These are phyloP conservation scores for Parasitella parasitica DNA, from an alignment of 371 early-diverging fungal genomes.

Conservation along the genomic window DNA sequence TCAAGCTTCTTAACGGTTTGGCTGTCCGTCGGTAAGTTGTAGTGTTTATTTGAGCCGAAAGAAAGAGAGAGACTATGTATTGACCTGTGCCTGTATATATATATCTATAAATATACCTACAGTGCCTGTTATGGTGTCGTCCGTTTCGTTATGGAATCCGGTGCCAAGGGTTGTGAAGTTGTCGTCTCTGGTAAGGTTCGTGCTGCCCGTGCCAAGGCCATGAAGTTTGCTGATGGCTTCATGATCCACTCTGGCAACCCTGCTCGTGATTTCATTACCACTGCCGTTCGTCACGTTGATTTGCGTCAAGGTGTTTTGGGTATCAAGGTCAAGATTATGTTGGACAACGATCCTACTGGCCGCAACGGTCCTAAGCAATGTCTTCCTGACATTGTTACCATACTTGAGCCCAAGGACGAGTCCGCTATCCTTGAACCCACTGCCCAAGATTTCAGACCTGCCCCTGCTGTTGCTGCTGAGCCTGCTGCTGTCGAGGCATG, in stretches of 20 bases:
- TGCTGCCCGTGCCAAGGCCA: constrained; percentile 99
- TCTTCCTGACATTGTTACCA: constrained; percentile 97
- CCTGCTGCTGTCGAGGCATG: constrained; percentile 13
- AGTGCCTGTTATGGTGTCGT: constrained; percentile 98
- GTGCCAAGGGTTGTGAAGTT: constrained; percentile 99
- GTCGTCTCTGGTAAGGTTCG: constrained; percentile 99
- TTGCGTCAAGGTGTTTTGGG: constrained; percentile 99
- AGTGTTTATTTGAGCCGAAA: no score
- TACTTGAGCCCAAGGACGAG: constrained; percentile 92
- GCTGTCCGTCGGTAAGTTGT: constrained; percentile 84
- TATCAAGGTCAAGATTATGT: constrained; percentile 99
- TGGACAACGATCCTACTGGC: constrained; percentile 96
- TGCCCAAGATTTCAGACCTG: constrained; percentile 71
- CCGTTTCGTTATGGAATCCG: constrained; percentile 99
- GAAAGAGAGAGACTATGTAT: neutral
- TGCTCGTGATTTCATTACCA: constrained; percentile 96
- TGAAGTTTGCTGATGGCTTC: constrained; percentile 99
- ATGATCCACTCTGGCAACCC: constrained; percentile 99
- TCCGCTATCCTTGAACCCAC: constrained; percentile 69
- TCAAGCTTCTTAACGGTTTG: constrained; percentile 95
- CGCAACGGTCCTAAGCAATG: constrained; percentile 95
- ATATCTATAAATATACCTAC: neutral
- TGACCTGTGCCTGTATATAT: neutral
- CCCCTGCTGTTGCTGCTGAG: constrained; percentile 39
- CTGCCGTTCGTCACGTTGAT: constrained; percentile 97